Base-by-base conservation (phyloP, 176 grass and related monocot species). In the Eleusine indica region DNA sequence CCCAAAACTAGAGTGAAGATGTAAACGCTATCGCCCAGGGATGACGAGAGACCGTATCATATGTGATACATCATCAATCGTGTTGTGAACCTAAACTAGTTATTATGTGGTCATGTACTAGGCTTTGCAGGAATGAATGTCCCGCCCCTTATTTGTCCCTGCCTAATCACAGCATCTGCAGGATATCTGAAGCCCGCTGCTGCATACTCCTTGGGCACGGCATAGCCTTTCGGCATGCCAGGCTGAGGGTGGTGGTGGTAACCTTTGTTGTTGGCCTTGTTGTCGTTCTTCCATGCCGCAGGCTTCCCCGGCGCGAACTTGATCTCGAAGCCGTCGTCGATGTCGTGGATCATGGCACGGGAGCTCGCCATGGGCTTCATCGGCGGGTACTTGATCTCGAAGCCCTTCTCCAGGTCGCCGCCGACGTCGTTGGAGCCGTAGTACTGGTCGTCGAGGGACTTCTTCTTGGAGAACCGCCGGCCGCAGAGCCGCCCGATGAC, bases 251-350 rank as follows among this genome's bases (percentile, higher is more conserved):
- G 85, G 6, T 83, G 76, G 2, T 43, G 82, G 5, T 71, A 75
- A 8, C 74, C 88, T 58, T 86, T 90, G 74, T 4, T 44, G 88
- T 74, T 74, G 38, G 29, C 18, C 51, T 75, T 90, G 88, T 10
- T 40, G 84, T 87, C 88, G 65, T 30, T 78, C 77, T 91, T 94
- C 77, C 85, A 91, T 19, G 88, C 87, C 2, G 91, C 81, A 69
- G 94, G 91, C 35, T 91, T 94, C 63, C 86, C 87, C 10, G 87
- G 88, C 49, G 91, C 67, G 88, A 97, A 91, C 87, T 89, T 91
- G 81, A 93, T 93, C 91, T 96, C 91, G 72, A 96, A 86, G 77
- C 91, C 89, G 41, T 88, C 91, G 65, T 93, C 90, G 21, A 92
- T 84, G 87, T 92, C 90, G 16, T 92, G 87, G 61, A 89, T 93